Evolutionary conservation across 2,329 filamentous ascomycete species (phyloP).

Genomic region (Fusarium fujikuroi): DNA sequence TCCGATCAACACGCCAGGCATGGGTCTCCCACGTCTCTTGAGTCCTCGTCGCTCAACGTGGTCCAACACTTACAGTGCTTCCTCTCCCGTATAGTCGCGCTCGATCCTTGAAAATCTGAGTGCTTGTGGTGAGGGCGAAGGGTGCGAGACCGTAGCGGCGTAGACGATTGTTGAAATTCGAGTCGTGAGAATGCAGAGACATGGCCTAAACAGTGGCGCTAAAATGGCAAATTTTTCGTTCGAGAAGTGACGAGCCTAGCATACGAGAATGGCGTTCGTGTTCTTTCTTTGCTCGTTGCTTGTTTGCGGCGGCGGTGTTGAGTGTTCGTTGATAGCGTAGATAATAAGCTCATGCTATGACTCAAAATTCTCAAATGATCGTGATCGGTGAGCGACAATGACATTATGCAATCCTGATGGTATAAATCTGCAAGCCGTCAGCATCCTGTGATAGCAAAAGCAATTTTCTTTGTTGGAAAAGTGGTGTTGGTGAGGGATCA

Average conservation of each 20-base stretch:
- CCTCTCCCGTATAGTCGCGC: constrained; percentile 35
- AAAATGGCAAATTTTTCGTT: not conserved
- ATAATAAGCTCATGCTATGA: constrained; percentile 25
- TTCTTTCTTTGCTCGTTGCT: not conserved
- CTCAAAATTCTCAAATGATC: not conserved
- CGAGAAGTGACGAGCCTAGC: not conserved
- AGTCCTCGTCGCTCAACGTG: constrained; percentile 50
- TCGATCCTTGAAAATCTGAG: not conserved
- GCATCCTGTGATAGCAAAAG: rapidly evolving
- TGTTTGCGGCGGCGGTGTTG: not conserved
- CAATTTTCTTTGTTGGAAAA: not conserved
- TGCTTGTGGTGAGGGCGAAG: not conserved
- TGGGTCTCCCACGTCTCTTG: constrained; percentile 68
- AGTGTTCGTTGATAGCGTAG: constrained; percentile 1
- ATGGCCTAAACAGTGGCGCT: not conserved
- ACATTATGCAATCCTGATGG: rapidly evolving
- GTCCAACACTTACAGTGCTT: constrained; percentile 49
- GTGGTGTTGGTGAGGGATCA: not conserved
- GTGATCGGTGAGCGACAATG: not conserved
- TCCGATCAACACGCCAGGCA: constrained; percentile 73
- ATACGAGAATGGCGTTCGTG: not conserved
- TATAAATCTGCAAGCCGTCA: not conserved
- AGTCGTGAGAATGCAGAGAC: not conserved
- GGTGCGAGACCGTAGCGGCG: not conserved
- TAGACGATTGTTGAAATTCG: not conserved